phyloP scores from a whole-genome alignment of 305 asterid species.

The Fraxinus velutina region DNA sequence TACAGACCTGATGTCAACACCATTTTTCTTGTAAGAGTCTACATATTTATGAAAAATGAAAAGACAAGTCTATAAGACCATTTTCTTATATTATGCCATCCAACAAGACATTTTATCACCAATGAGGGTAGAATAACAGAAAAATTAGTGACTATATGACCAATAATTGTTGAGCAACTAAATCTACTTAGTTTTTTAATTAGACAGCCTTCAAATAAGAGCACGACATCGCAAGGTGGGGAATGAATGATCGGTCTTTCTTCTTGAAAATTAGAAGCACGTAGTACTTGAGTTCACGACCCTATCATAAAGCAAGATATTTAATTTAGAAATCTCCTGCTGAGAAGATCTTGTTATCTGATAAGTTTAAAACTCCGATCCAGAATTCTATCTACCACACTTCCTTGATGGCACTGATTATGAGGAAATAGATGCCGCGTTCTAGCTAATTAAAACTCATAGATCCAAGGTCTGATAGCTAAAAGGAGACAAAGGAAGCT shows the following conservation, averaged over 20 bases:
- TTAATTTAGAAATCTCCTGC: background rate
- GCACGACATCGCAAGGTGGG: background rate
- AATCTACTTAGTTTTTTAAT: background rate
- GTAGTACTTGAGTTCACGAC: background rate
- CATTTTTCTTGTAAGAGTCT: slow-evolving; percentile 17
- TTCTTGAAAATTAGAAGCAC: background rate
- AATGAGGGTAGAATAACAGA: background rate
- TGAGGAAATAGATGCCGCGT: background rate
- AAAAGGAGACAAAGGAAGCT: background rate
- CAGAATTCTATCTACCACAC: background rate
- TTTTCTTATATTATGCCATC: background rate
- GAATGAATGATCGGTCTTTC: background rate
- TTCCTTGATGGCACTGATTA: background rate
- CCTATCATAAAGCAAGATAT: background rate
- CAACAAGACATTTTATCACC: background rate
- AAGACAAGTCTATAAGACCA: background rate
- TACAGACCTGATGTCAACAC: slow-evolving; percentile 53
- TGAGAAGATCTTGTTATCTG: background rate
- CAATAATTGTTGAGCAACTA: background rate
- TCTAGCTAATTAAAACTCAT: background rate
- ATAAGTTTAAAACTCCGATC: background rate
- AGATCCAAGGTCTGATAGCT: background rate
- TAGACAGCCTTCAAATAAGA: background rate
- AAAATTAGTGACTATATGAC: background rate
- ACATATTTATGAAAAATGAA: background rate